Conservation (phyloP, 2,329 filamentous ascomycete species). For the Reticulascus tulasneorum region DNA sequence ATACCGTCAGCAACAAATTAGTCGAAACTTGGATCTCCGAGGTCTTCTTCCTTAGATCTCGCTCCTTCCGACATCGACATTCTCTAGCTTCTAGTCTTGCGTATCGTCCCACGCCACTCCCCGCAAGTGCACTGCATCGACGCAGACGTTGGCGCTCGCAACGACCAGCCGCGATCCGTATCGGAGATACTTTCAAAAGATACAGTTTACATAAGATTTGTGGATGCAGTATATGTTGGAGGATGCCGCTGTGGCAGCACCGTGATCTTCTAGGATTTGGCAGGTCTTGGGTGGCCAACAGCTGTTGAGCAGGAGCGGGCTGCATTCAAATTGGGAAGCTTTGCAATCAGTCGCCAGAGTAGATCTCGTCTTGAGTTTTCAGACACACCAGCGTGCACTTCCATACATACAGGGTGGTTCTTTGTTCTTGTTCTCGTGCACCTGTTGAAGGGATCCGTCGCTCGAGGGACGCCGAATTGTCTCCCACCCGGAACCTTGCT, state of each 20-base stretch:
- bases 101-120: no score
- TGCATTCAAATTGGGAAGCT: constrained; percentile 13
- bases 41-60: no score
- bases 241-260: constrained; percentile 8
- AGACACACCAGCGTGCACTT: constrained; percentile 3
- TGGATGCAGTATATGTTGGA: constrained; percentile 8
- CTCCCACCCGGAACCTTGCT: constrained; percentile 4
- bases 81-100: no score
- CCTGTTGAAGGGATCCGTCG: constrained; percentile 7
- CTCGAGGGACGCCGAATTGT: constrained; percentile 6
- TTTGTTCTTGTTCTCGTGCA: constrained; percentile 11
- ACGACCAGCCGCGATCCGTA: no score
- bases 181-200: no score
- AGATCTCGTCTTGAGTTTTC: constrained; percentile 6
- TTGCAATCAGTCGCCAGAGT: constrained; percentile 12
- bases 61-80: no score
- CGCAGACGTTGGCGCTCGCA: no score
- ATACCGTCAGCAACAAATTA: no score
- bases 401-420: constrained; percentile 14
- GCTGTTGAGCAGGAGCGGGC: constrained; percentile 10
- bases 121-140: no score
- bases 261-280: constrained; percentile 13
- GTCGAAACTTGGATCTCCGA: no score
- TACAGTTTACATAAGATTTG: no score
- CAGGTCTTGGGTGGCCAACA: constrained; percentile 11